Evolutionary conservation across 345 rosid genomes (phyloP).

Genomic region (Excoecaria agallocha): DNA sequence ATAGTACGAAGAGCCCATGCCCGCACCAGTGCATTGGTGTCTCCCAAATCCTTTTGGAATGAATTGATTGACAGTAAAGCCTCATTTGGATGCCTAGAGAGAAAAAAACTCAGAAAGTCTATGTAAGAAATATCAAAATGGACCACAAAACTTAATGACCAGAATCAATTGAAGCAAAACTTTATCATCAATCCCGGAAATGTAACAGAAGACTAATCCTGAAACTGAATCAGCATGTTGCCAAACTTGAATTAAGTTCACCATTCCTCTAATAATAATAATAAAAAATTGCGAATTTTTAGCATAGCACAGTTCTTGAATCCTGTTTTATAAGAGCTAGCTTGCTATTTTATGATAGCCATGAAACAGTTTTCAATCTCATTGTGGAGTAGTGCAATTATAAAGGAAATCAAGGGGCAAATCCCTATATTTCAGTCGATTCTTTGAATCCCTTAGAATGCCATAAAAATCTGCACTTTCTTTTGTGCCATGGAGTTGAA

Average conservation of each 20-base stretch:
- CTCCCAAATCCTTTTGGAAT: slow-evolving; percentile 96
- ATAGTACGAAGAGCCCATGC: slow-evolving; percentile 98
- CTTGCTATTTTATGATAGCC: neutral
- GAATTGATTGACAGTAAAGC: slow-evolving; percentile 90
- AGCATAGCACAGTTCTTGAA: neutral
- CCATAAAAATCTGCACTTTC: neutral
- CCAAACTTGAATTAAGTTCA: neutral
- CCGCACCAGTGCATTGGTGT: slow-evolving; percentile 87
- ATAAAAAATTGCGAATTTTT: neutral
- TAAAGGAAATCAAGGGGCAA: neutral
- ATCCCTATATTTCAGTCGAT: neutral
- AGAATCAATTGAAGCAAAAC: neutral
- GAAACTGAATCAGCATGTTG: neutral
- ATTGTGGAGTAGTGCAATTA: neutral
- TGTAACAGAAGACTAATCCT: neutral
- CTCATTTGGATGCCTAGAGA: slow-evolving; percentile 88
- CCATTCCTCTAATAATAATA: neutral
- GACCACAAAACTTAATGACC: neutral
- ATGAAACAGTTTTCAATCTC: slow-evolving; percentile 2
- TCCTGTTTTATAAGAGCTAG: neutral
- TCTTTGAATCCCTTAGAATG: neutral
- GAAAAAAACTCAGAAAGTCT: neutral
- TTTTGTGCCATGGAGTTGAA: neutral
- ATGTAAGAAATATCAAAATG: neutral
- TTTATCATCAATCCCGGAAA: neutral